These are phyloP conservation scores for Mycosphaerelloides madeirae DNA, from an alignment of 2,329 filamentous ascomycete genomes.

Conservation along the genomic window DNA sequence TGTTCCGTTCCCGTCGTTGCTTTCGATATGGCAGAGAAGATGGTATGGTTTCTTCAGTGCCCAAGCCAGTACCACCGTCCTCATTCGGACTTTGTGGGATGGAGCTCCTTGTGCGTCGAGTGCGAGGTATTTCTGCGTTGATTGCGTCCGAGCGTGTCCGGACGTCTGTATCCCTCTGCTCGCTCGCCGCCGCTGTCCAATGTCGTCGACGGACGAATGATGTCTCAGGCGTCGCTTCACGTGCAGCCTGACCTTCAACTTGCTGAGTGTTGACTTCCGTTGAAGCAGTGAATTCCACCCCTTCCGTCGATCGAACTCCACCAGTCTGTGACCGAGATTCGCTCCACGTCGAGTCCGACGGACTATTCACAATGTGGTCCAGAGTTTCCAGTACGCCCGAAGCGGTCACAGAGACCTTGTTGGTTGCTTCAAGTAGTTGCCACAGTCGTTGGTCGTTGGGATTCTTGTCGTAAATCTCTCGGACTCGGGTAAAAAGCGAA, in stretches of 20 bases:
- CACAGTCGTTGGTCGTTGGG: background rate
- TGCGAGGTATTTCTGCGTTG: background rate
- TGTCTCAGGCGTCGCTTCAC: no score
- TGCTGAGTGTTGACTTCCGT: no score
- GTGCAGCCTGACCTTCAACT: no score
- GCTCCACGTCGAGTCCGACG: background rate
- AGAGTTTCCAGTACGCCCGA: background rate
- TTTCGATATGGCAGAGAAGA: background rate
- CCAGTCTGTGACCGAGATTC: no score
- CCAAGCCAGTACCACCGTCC: background rate
- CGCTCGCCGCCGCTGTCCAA: no score
- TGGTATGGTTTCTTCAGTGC: background rate
- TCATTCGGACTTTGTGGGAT: background rate
- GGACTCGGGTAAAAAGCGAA: background rate
- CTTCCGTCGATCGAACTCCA: background rate
- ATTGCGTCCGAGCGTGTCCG: no score
- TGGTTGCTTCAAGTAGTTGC: background rate
- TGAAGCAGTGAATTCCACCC: no score
- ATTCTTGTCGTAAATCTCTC: slow-evolving; percentile 4
- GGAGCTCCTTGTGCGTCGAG: background rate
- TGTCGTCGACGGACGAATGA: no score
- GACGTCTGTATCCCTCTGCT: no score
- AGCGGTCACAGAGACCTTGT: background rate
- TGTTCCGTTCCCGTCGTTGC: background rate
- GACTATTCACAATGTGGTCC: background rate